Base-by-base conservation (phyloP, 805 yeast species). In the Wickerhamiella sergipiensis region DNA sequence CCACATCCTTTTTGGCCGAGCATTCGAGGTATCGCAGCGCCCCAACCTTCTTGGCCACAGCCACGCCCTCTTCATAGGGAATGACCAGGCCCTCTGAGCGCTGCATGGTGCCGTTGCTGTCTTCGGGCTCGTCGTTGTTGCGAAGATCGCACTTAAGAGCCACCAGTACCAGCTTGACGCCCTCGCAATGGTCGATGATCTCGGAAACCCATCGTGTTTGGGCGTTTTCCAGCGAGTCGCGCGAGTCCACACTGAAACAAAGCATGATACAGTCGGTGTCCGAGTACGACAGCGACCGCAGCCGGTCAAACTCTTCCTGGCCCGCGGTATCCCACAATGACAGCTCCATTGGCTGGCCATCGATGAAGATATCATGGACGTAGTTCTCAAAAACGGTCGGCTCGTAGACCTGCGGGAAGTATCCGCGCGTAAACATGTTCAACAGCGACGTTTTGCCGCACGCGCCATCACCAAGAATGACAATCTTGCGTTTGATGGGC, bases 301-400 rank as follows among this genome's bases (percentile, higher is more conserved):
- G 75, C 56, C 97, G 77, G 67, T 90, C 98, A 61, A 90, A 90
- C 70, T 90, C 98, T 69, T 90, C 98, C 72, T 90, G 98, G 7
- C 98, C 98, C 1, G 98, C 98, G 6, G 98, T 90, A 66, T 90
- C 98, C 98, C 98, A 92, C 50, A 90, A 72, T 15, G 96, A 88
- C 52, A 90, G 71, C 62, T 89, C 95, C 60, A 90, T 85, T 47
- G 92, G 87, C 65, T 86, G 87, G 49, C 90, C 90, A 65, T 90
- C 98, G 50, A 90, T 88, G 69, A 86, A 90, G 57, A 90, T 92
- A 65, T 90, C 97, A 68, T 90, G 97, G 53, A 89, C 95, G 65
- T 90, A 90, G 70, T 90, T 90, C 65, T 90, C 97, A 68, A 92
- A 90, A 39, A 90, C 97, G 0, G 98, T 90, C 23, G 98, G 98